Evolutionary conservation across 1,139 yeast species (phyloP).

Genomic region (Schizosaccharomyces versatilis): DNA sequence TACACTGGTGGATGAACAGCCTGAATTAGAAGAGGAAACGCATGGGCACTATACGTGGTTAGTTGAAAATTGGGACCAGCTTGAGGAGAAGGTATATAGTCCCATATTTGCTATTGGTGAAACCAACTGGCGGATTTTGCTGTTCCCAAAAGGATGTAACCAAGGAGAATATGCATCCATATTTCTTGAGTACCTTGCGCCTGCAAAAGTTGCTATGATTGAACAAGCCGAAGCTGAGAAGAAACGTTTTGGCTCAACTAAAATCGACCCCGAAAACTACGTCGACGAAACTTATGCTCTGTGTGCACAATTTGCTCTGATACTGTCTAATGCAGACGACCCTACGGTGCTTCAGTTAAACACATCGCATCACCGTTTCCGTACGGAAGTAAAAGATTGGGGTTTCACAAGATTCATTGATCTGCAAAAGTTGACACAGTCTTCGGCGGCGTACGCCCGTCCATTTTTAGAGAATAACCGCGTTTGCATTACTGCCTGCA

Average conservation of each 20-base stretch:
- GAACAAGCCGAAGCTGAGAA: conserved; percentile 3
- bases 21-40: conserved; percentile 3
- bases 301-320: background rate
- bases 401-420: conserved; percentile 71
- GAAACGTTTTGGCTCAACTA: background rate
- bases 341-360: background rate
- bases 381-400: conserved; percentile 68
- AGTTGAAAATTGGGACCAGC: background rate
- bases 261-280: background rate
- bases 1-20: background rate
- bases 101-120: background rate
- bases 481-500: conserved; percentile 53
- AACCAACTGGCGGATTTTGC: background rate
- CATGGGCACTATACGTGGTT: background rate
- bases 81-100: background rate
- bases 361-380: conserved; percentile 38
- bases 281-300: background rate
- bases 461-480: conserved; percentile 36
- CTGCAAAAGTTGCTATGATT: conserved; percentile 7
- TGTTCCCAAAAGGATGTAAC: conserved; percentile 1
- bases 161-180: conserved; percentile 1
- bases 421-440: conserved; percentile 26
- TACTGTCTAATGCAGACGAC: background rate
- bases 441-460: conserved; percentile 13
- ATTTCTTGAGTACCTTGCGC: conserved; percentile 4